Percentiles rank a stretch among this genome's conserved stretches.
These are phyloP conservation scores for Quercus glauca DNA, from an alignment of 306 rosid genomes.

Conservation along the genomic window DNA sequence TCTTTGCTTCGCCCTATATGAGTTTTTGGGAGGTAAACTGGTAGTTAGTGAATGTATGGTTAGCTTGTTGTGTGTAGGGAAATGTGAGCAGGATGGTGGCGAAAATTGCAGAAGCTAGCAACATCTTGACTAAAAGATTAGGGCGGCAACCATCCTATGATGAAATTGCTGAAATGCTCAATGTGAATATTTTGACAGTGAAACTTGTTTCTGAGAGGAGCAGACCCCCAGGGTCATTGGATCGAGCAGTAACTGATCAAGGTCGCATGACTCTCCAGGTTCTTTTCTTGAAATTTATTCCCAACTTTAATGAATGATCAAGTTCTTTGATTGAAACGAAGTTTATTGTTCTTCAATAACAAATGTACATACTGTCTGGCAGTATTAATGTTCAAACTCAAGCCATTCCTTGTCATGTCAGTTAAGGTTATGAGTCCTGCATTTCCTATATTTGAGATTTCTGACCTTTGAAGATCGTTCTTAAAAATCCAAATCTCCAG, in stretches of 20 bases:
- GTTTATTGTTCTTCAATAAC: background rate
- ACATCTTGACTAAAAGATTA: constrained; percentile 39
- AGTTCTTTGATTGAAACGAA: background rate
- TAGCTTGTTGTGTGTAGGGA: constrained; percentile 71
- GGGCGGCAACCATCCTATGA: constrained; percentile 48
- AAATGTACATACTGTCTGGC: too few species aligned
- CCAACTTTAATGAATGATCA: background rate
- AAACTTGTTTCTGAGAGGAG: constrained; percentile 50
- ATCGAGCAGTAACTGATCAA: constrained; percentile 31
- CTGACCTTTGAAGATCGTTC: background rate
- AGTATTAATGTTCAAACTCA: background rate
- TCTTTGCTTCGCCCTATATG: background rate
- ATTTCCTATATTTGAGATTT: background rate
- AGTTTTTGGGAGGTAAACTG: constrained; percentile 20
- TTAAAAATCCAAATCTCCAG: too few species aligned
- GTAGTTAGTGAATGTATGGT: constrained; percentile 63
- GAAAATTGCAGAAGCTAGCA: constrained; percentile 58
- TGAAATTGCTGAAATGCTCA: constrained; percentile 50
- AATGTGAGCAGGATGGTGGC: constrained; percentile 49
- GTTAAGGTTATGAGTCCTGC: background rate
- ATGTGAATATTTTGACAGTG: constrained; percentile 43
- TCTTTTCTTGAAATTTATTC: constrained; percentile 10
- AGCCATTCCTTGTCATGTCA: background rate
- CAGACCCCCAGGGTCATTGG: constrained; percentile 61
- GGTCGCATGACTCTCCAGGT: constrained; percentile 66